Evolutionary conservation across 805 yeast species (phyloP), one percentile per base, ranked within the genome.

Genomic region (Priceomyces carsonii): DNA sequence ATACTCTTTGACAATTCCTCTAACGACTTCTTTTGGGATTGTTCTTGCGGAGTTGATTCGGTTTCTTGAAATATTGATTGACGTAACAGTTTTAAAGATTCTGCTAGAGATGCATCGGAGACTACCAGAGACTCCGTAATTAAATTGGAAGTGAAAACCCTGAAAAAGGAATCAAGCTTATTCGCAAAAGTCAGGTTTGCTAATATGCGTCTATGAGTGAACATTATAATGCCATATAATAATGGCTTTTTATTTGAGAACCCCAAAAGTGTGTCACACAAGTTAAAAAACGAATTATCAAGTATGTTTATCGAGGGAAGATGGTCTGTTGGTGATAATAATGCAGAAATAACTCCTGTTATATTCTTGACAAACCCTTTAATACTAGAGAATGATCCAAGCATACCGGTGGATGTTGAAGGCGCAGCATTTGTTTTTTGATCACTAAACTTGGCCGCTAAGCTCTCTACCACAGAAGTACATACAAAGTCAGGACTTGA

Each of bases 401-500:
- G n/a, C n/a, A n/a, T n/a, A n/a, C n/a, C n/a, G n/a, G n/a, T n/a
- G n/a, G n/a, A n/a, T n/a, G n/a, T n/a, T n/a, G n/a, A n/a, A n/a
- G n/a, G n/a, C n/a, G n/a, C n/a, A n/a, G n/a, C n/a, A n/a, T n/a
- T n/a, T n/a, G 14, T 8, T 13, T 12, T 15, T n/a, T n/a, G n/a
- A n/a, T n/a, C n/a, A n/a, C n/a, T n/a, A n/a, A n/a, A n/a, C n/a
- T n/a, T n/a, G n/a, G 19, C 4, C 10, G 27, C 15, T 14, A 22
- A 22, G n/a, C 10, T 13, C 17, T 16, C 34, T 6, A 15, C 2
- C 15, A 23, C 24, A 15, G 19, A 5, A 8, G n/a, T 22, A 2
- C 22, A 14, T 6, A 29, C 15, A 13, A 63, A 61, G 6, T 46
- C 38, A 0, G 63, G 62, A 7, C 51, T 33, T 3, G 62, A 39